Evolutionary conservation across 768 basidiomycete species (phyloP).

Genomic region (Lactifluus pinguis): DNA sequence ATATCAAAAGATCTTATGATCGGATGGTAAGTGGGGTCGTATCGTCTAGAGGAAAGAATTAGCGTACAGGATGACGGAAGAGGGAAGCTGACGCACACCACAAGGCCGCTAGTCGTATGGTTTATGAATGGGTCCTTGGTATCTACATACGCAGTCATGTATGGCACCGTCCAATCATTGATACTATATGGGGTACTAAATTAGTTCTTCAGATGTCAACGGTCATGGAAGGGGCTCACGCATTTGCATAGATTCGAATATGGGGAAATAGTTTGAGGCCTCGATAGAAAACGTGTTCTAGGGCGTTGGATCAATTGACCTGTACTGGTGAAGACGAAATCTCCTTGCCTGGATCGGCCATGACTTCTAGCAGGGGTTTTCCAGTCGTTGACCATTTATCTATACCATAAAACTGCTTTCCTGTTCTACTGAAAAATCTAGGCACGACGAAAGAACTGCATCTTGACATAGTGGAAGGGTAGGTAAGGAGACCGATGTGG

Average conservation of each 20-base stretch:
- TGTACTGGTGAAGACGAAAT: not conserved
- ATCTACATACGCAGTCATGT: slow-evolving; percentile 68
- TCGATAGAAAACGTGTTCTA: slow-evolving; percentile 70
- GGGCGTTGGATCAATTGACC: not conserved
- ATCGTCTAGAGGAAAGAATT: not conserved
- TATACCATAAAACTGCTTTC: slow-evolving; percentile 44
- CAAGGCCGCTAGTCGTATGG: slow-evolving; percentile 45
- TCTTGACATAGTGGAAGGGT: slow-evolving; percentile 49
- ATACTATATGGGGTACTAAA: slow-evolving; percentile 31
- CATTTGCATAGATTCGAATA: slow-evolving; percentile 74
- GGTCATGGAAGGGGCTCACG: slow-evolving; percentile 33
- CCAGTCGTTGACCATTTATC: slow-evolving; percentile 69
- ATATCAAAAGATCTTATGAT: slow-evolving; percentile 14
- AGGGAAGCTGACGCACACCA: slow-evolving; percentile 38
- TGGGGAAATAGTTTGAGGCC: slow-evolving; percentile 58
- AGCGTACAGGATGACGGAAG: not conserved
- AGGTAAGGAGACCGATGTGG: slow-evolving; percentile 64
- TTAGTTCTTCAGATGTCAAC: not conserved
- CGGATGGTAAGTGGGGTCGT: slow-evolving; percentile 16
- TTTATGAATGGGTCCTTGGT: slow-evolving; percentile 55
- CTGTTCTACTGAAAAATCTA: slow-evolving; percentile 65
- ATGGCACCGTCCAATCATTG: slow-evolving; percentile 77
- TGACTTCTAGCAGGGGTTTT: slow-evolving; percentile 59
- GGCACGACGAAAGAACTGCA: slow-evolving; percentile 52
- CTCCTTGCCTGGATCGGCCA: slow-evolving; percentile 63